A percentile compares a stretch with the other conserved stretches of the same genome.
These are phyloP conservation scores for Euphorbia neoarborescens DNA, from an alignment of 441 rosid genomes.

Conservation along the genomic window DNA sequence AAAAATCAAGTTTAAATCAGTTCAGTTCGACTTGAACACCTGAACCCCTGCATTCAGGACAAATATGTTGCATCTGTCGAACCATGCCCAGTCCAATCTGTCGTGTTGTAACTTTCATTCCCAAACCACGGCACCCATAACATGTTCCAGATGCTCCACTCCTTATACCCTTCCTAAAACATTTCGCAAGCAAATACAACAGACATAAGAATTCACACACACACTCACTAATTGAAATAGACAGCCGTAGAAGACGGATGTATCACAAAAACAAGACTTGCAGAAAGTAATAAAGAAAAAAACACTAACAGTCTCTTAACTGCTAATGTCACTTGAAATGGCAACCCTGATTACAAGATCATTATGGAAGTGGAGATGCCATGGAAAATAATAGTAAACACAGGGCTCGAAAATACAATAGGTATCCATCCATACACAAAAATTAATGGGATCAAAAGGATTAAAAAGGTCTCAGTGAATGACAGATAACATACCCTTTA, in stretches of 20 bases:
- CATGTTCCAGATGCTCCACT: slow-evolving; percentile 55
- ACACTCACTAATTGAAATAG: neutral
- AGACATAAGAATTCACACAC: neutral
- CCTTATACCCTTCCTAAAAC: slow-evolving; percentile 64
- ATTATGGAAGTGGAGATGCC: neutral
- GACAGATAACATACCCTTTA: slow-evolving; percentile 42
- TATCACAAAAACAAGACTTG: neutral
- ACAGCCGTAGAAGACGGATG: neutral
- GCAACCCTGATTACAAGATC: neutral
- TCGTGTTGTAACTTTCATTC: slow-evolving; percentile 63
- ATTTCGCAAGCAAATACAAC: neutral
- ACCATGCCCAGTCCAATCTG: slow-evolving; percentile 60
- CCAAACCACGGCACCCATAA: slow-evolving; percentile 64
- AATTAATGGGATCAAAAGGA: neutral
- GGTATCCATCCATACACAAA: neutral
- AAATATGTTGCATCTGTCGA: slow-evolving; percentile 79
- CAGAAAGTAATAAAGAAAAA: neutral
- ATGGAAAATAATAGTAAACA: neutral
- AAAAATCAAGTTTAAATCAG: neutral
- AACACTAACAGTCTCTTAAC: neutral
- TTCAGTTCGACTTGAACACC: slow-evolving; percentile 30
- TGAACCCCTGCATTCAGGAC: slow-evolving; percentile 65
- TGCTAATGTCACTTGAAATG: neutral
- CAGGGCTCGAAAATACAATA: neutral
- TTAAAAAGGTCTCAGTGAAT: neutral